phyloP scores from a whole-genome alignment of 805 yeast genomes.

The Pichia insulana region DNA sequence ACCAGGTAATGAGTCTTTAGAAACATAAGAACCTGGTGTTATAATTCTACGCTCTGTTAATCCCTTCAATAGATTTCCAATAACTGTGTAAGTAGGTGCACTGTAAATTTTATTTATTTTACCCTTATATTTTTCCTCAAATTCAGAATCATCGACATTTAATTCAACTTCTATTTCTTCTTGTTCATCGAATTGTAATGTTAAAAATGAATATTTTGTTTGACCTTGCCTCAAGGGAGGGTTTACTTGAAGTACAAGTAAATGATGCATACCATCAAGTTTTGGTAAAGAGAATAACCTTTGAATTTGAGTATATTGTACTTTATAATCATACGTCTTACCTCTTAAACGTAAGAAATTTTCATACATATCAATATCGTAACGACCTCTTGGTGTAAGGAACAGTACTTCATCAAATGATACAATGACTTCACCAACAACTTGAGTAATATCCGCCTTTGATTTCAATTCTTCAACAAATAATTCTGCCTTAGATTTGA shows the following conservation, averaged over 20 bases:
- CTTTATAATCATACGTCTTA: conserved; percentile 93
- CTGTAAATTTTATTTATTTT: conserved; percentile 63
- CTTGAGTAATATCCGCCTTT: conserved; percentile 89
- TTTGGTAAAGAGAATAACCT: conserved; percentile 88
- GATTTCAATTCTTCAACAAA: conserved; percentile 90
- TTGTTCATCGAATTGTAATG: conserved; percentile 79
- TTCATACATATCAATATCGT: conserved; percentile 90
- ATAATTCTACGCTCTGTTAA: conserved; percentile 79
- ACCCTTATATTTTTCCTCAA: conserved; percentile 63
- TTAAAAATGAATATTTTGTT: conserved; percentile 88
- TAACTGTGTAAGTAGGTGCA: conserved; percentile 76
- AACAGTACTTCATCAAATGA: conserved; percentile 86
- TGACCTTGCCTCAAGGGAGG: conserved; percentile 98
- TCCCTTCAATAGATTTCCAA: conserved; percentile 83
- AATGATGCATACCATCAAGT: conserved; percentile 86
- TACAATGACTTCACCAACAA: conserved; percentile 89
- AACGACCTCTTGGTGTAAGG: conserved; percentile 97
- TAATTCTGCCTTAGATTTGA: conserved; percentile 66
- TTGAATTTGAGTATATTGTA: conserved; percentile 83
- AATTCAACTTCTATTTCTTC: conserved; percentile 89
- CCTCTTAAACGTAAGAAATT: conserved; percentile 86
- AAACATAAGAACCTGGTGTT: conserved; percentile 73
- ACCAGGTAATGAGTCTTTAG: conserved; percentile 74
- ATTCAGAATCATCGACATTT: conserved; percentile 77
- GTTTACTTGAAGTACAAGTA: conserved; percentile 82